phyloP scores from a whole-genome alignment of 352 stramenopile genomes.

The Phytophthora cryptogea region DNA sequence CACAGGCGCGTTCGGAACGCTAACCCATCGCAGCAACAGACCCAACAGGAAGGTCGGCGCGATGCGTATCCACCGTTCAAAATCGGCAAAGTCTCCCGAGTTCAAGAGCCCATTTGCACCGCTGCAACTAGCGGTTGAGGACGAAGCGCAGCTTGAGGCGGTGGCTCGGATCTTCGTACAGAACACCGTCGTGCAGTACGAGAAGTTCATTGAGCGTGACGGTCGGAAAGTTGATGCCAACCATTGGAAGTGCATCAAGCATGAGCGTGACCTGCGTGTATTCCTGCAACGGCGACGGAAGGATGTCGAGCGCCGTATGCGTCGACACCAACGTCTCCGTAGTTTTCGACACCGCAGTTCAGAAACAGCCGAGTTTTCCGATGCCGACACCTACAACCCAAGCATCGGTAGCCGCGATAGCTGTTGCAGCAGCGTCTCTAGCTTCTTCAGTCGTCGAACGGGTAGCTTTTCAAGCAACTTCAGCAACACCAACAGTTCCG shows the following conservation, averaged over 20 bases:
- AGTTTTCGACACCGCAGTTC: conserved; percentile 29
- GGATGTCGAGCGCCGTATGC: conserved; percentile 38
- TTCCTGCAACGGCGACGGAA: conserved; percentile 47
- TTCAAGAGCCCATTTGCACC: conserved; percentile 58
- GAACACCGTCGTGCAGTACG: conserved; percentile 57
- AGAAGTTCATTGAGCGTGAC: conserved; percentile 49
- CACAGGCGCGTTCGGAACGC: conserved; percentile 5
- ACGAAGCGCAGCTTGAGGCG: conserved; percentile 44
- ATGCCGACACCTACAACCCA: conserved; percentile 13
- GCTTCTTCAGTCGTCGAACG: conserved; percentile 29
- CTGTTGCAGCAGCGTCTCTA: conserved; percentile 34
- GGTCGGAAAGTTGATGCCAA: conserved; percentile 44
- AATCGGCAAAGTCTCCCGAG: conserved; percentile 20
- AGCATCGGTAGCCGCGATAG: conserved; percentile 33
- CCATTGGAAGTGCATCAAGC: conserved; percentile 58
- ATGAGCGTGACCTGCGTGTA: conserved; percentile 50
- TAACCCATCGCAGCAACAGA: conserved; percentile 8
- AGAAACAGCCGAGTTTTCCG: conserved; percentile 28
- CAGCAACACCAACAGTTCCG: conserved; percentile 35
- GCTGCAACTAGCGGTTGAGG: conserved; percentile 41
- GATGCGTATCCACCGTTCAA: conserved; percentile 33
- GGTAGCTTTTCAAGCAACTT: conserved; percentile 35
- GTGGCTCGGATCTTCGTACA: conserved; percentile 51
- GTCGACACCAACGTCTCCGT: conserved; percentile 29
- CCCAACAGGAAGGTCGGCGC: conserved; percentile 21